Evolutionary conservation across 1,284 basidiomycete species (phyloP), one percentile per base, ranked within the genome.

Genomic region (Ustanciosporium gigantosporum): DNA sequence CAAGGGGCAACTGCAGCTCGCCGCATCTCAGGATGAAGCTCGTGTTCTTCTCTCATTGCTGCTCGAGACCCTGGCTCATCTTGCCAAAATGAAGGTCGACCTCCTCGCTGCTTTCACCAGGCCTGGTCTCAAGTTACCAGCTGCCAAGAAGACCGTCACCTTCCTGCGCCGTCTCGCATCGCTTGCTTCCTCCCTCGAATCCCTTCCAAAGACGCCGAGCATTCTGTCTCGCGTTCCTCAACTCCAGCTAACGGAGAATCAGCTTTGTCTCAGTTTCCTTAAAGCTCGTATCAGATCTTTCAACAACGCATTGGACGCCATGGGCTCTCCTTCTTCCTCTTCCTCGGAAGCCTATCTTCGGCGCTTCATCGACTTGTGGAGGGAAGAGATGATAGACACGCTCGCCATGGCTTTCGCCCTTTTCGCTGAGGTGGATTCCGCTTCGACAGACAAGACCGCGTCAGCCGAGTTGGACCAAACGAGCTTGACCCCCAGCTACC

Each of bases 351-450:
- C 47, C 17, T 65, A 56, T 17, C 42, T 65, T 2, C 50, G 51
- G 17, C 86, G 85, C 69, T 93, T 92, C 79, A 86, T 94, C 65
- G 93, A 95, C 73, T 80, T 87, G 7, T 96, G 92, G 87, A 83
- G 92, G 38, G 92, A 96, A 79, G 86, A 89, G 43, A 87, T 92
- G 20, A 88, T 92, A 78, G 92, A 97, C 76, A 86, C 93, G 66
- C 83, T 94, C 61, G 88, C 87, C 15, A 91, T 95, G 77, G 95
- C 87, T 70, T 84, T 87, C 2, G 87, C 90, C 31, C 90, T 96
- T 56, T 96, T 97, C 79, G 84, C 92, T 40, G 88, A 90, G 56
- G 83, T 11, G 14, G 14, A 83, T 5, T n/a, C 45, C 17, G 11
- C 29, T 19, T 16, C n/a, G 14, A 16, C 2, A 11, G 24, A 20